A percentile compares a stretch with the other conserved stretches of the same genome.
These are phyloP conservation scores for Corynespora cassiicola DNA, from an alignment of 2,329 filamentous ascomycete genomes.

Conservation along the genomic window DNA sequence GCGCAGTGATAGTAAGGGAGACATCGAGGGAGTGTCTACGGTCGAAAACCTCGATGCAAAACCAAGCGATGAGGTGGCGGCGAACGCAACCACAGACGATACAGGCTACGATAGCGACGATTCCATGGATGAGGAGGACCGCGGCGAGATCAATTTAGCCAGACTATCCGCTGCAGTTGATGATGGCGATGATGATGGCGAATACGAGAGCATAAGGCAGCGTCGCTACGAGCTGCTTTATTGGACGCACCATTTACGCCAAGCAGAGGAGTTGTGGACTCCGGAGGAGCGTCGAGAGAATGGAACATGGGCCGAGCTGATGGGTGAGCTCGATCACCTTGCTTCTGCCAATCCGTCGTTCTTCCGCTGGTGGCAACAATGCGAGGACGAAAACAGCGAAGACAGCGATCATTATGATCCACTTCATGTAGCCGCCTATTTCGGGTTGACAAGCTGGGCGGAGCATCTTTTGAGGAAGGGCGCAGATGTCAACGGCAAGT, in stretches of 20 bases:
- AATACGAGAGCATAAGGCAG: no score
- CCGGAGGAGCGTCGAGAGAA: slow-evolving; percentile 12
- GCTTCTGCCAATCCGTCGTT: slow-evolving; percentile 6
- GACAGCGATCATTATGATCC: slow-evolving; percentile 5
- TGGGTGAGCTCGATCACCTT: slow-evolving; percentile 16
- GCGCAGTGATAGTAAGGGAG: no score
- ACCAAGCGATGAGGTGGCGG: neutral
- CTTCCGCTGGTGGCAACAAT: slow-evolving; percentile 11
- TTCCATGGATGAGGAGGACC: slow-evolving; percentile 13
- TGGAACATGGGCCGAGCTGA: slow-evolving; percentile 15
- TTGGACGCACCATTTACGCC: slow-evolving; percentile 15
- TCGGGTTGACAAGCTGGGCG: slow-evolving; percentile 14
- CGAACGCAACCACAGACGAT: neutral
- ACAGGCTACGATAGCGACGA: slow-evolving; percentile 9
- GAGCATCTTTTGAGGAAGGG: slow-evolving; percentile 14
- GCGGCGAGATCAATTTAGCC: slow-evolving; percentile 4
- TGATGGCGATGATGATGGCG: neutral
- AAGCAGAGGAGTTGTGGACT: slow-evolving; percentile 16
- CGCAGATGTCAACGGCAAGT: no score
- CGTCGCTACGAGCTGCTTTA: slow-evolving; percentile 13
- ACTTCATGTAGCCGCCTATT: slow-evolving; percentile 14
- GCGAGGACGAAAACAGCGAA: no score
- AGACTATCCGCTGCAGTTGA: slow-evolving; percentile 1
- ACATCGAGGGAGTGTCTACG: neutral
- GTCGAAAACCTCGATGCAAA: neutral